Evolutionary conservation across 2,329 filamentous ascomycete genomes (phyloP).

Genomic region (Sarocladiaceae sp.): DNA sequence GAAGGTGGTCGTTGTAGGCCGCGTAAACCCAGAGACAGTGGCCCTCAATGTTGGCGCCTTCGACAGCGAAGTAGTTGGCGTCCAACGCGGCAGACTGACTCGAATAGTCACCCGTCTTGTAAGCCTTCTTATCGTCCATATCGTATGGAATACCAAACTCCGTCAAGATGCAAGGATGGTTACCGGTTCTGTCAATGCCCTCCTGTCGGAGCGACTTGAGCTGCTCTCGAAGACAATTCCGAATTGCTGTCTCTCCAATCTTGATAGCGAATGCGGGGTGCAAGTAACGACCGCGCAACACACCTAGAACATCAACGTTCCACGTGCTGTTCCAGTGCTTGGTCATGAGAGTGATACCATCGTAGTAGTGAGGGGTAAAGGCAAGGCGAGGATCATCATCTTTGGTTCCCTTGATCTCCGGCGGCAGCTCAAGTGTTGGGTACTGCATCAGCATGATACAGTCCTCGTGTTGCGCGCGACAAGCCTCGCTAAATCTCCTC

Average conservation of each 20-base stretch:
- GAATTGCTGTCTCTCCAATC: slow-evolving; percentile 86
- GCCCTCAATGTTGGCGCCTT: slow-evolving; percentile 78
- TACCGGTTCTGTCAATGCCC: slow-evolving; percentile 81
- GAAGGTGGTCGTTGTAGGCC: slow-evolving; percentile 76
- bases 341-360: slow-evolving; percentile 92
- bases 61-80: slow-evolving; percentile 90
- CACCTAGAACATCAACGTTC: slow-evolving; percentile 94
- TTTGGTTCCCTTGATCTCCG: slow-evolving; percentile 76
- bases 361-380: slow-evolving; percentile 94
- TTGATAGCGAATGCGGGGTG: slow-evolving; percentile 90
- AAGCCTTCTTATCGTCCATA: slow-evolving; percentile 95
- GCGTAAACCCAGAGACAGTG: slow-evolving; percentile 90
- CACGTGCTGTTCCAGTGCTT: slow-evolving; percentile 98
- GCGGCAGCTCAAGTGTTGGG: slow-evolving; percentile 87
- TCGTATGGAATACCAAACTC: slow-evolving; percentile 98
- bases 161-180: slow-evolving; percentile 83
- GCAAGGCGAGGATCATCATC: slow-evolving; percentile 90
- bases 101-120: slow-evolving; percentile 91
- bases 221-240: slow-evolving; percentile 89
- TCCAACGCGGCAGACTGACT: slow-evolving; percentile 92
- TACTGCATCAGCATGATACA: slow-evolving; percentile 89
- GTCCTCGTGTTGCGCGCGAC: slow-evolving; percentile 72
- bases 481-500: slow-evolving; percentile 67
- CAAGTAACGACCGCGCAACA: slow-evolving; percentile 83
- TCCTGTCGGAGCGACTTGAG: slow-evolving; percentile 79